Conservation (phyloP, 2,329 filamentous ascomycete genomes). For the Epichloe festucae region DNA sequence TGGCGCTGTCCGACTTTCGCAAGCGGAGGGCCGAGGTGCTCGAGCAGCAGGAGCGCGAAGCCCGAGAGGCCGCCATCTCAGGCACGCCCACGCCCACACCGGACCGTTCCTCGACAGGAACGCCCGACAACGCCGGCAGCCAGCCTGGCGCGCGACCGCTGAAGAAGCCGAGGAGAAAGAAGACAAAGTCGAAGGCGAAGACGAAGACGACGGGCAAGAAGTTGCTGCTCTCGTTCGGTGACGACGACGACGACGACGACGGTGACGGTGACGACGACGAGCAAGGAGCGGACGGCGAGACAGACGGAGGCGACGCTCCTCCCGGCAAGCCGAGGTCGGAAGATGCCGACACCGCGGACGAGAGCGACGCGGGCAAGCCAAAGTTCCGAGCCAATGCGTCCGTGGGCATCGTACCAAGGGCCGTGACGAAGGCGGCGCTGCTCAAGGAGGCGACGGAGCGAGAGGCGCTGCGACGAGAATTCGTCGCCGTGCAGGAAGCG, state of each 20-base stretch:
- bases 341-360: constrained; percentile 13
- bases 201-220: constrained; percentile 32
- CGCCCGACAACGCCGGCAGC: constrained; percentile 30
- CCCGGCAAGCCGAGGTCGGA: neutral
- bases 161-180: constrained; percentile 28
- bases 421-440: constrained; percentile 57
- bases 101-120: constrained; percentile 34
- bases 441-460: constrained; percentile 67
- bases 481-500: constrained; percentile 66
- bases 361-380: constrained; percentile 10
- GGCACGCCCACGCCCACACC: constrained; percentile 22
- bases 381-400: constrained; percentile 51
- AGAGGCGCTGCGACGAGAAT: constrained; percentile 71
- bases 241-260: constrained; percentile 38
- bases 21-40: constrained; percentile 92
- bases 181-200: constrained; percentile 30
- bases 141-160: constrained; percentile 15
- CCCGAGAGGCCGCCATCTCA: constrained; percentile 45
- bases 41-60: constrained; percentile 77
- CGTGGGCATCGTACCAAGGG: constrained; percentile 54
- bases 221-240: constrained; percentile 51
- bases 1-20: constrained; percentile 84
- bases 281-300: constrained; percentile 40
- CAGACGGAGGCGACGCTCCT: neutral
- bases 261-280: constrained; percentile 37